A percentile compares a stretch with the other conserved stretches of the same genome.
These are phyloP conservation scores for Scopulariopsis brevicaulis DNA, from an alignment of 2,329 filamentous ascomycete genomes.

Conservation along the genomic window DNA sequence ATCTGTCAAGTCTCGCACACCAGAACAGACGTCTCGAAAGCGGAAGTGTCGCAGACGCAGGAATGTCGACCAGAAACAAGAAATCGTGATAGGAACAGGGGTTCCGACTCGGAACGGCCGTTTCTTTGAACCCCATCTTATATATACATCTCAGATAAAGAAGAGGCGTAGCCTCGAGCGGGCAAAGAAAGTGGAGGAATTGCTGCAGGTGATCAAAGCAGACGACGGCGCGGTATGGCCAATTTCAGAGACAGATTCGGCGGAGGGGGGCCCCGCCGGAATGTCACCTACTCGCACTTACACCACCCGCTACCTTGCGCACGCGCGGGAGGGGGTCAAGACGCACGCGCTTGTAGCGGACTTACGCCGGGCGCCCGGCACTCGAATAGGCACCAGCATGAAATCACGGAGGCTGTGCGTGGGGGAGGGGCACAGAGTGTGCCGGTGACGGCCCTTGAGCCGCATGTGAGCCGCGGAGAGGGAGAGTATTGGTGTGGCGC, in stretches of 20 bases:
- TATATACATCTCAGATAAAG: neutral
- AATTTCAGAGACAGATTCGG: neutral
- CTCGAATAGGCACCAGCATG: neutral
- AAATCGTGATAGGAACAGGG: neutral
- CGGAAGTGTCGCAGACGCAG: neutral
- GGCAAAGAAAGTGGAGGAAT: neutral
- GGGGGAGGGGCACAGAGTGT: neutral
- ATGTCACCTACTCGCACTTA: neutral
- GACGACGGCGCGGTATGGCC: neutral
- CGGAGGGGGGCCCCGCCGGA: neutral
- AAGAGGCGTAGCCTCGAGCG: neutral
- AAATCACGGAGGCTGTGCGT: neutral
- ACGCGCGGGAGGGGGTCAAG: no score
- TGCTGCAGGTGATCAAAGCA: constrained; percentile 3
- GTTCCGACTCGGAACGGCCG: neutral
- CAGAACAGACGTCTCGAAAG: neutral
- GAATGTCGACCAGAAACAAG: neutral
- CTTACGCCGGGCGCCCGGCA: no score
- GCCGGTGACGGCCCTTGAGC: neutral
- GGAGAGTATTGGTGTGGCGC: neutral
- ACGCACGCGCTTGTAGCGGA: no score
- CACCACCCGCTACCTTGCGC: neutral
- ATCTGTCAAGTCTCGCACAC: neutral
- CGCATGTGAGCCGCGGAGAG: neutral
- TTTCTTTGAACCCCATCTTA: neutral